Conservation (phyloP, 2,329 filamentous ascomycete species). For the Fusarium setosum region DNA sequence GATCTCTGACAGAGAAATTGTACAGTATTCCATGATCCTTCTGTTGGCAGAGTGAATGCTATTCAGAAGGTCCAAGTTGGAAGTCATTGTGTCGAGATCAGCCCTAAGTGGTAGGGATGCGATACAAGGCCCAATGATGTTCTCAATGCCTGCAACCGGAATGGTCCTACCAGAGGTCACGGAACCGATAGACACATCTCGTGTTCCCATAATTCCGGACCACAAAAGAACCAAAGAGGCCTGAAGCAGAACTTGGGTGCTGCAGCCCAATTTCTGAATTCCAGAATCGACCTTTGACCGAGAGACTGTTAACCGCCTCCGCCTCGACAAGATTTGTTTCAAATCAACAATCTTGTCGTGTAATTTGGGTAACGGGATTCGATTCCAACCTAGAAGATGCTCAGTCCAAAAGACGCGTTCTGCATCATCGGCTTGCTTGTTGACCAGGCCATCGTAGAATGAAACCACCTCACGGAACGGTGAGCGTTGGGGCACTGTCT, state of each 20-base stretch:
- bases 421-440: slow-evolving; percentile 46
- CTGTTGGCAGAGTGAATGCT: slow-evolving; percentile 75
- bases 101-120: slow-evolving; percentile 79
- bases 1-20: slow-evolving; percentile 76
- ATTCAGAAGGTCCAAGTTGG: slow-evolving; percentile 69
- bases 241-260: slow-evolving; percentile 81
- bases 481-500: slow-evolving; percentile 54
- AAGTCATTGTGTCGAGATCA: slow-evolving; percentile 62
- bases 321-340: slow-evolving; percentile 23
- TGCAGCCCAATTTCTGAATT: slow-evolving; percentile 59
- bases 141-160: slow-evolving; percentile 76
- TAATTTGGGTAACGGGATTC: slow-evolving; percentile 66
- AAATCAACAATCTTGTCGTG: slow-evolving; percentile 41
- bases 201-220: slow-evolving; percentile 69
- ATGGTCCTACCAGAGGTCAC: slow-evolving; percentile 86
- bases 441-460: slow-evolving; percentile 53
- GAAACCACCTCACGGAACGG: slow-evolving; percentile 71
- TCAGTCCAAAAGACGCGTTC: slow-evolving; percentile 77
- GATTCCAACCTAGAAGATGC: slow-evolving; percentile 68
- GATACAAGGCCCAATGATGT: slow-evolving; percentile 83
- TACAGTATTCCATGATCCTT: slow-evolving; percentile 71
- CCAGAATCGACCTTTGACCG: slow-evolving; percentile 42
- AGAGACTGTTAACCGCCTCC: slow-evolving; percentile 28
- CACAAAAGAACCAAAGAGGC: slow-evolving; percentile 76
- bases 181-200: slow-evolving; percentile 79